Evolutionary conservation across 148 eudicot genomes (phyloP).

Genomic region (Nepenthes gracilis): DNA sequence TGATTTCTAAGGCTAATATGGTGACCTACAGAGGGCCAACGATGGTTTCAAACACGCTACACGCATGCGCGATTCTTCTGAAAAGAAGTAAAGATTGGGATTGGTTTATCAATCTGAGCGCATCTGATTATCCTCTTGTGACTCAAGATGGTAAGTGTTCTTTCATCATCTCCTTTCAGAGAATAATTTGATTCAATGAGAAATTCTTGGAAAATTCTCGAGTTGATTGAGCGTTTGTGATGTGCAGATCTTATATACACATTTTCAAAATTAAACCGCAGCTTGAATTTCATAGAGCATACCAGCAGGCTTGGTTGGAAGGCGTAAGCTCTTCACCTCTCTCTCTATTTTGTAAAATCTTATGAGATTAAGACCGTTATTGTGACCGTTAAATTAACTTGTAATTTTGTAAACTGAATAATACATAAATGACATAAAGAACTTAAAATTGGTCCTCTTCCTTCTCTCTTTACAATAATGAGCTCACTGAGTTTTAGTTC

Average conservation of each 20-base stretch:
- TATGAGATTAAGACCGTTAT: too few species aligned
- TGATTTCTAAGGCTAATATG: constrained; percentile 25
- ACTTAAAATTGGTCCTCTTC: too few species aligned
- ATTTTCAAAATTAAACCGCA: constrained; percentile 26
- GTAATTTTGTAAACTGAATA: too few species aligned
- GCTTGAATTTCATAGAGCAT: constrained; percentile 44
- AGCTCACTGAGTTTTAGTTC: too few species aligned
- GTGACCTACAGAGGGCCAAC: constrained; percentile 34
- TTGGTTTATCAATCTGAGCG: constrained; percentile 36
- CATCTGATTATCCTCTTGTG: constrained; percentile 35
- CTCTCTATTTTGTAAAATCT: not conserved
- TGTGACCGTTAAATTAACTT: too few species aligned
- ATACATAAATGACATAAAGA: too few species aligned
- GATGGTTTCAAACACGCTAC: constrained; percentile 31
- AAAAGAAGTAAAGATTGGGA: constrained; percentile 28
- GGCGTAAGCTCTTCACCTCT: constrained; percentile 22
- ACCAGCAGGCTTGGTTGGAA: constrained; percentile 52
- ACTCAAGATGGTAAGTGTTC: constrained; percentile 28
- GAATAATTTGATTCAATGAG: not conserved
- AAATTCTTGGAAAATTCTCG: not conserved
- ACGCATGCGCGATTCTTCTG: constrained; percentile 23
- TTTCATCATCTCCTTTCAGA: not conserved
- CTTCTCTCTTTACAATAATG: too few species aligned
- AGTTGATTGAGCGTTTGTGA: not conserved
- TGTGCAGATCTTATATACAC: constrained; percentile 32